Evolutionary conservation across 2,329 filamentous ascomycete species (phyloP), one percentile per base, ranked within the genome.

Genomic region (Setomelanomma holmii): DNA sequence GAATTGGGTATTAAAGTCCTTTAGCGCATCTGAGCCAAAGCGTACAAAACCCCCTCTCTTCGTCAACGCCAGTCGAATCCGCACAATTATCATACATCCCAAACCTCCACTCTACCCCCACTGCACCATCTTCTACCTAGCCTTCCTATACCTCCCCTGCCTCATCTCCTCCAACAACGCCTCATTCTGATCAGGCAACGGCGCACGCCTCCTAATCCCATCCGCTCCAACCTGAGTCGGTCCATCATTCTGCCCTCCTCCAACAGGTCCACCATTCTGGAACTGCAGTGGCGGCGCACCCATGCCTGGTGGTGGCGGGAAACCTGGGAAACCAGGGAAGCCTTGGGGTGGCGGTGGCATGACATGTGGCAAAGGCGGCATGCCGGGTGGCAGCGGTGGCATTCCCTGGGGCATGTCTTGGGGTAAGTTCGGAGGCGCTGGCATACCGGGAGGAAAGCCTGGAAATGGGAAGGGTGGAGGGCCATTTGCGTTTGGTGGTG

Each of bases 151-250:
- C 59, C 80, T 75, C 10, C 81, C 81, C 57, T 78, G 78, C 56
- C 83, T 83, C 79, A 93, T 91, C 74, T 93, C 90, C 73, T 88
- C 85, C 62, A 87, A 84, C 63, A 96, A 76, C 63, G 89, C 93
- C 71, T 95, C 91, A 68, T 90, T 86, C 75, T 96, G 91, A 69
- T 90, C 93, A 0, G 91, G 91, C 38, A 96, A 76, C 7, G 90
- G 91, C 5, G 84, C 90, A 55, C 87, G 78, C 61, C 51, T 71
- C 20, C 66, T 72, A 40, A 71, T 71, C 4, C 50, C 51, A 38
- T 45, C 49, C 14, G 27, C 41, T 1, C 20, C 40, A 8, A 30
- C 14, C 16, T 10, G 7, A 7, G 8, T 36, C 34, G 34, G 14
- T 7, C 14, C 34, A 36, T n/a, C 34, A 17, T 41, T 17, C 16